Evolutionary conservation across 768 basidiomycete genomes (phyloP), one percentile per base, ranked within the genome.

Genomic region (Pulveroboletus sp.): DNA sequence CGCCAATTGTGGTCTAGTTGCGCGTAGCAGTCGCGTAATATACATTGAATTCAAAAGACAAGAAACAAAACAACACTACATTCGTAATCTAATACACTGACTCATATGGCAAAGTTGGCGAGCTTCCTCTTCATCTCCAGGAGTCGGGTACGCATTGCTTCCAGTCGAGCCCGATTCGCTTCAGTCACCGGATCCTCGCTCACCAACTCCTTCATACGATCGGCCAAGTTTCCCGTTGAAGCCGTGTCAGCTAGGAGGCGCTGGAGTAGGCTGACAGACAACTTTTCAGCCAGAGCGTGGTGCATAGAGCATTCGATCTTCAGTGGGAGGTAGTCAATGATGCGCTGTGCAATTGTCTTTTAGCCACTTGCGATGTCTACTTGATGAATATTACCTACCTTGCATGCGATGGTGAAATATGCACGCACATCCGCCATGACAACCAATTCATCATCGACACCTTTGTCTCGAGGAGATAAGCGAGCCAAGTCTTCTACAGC

Each of bases 341-440:
- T 67, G 10, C 80, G 75, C 83, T 85, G 27, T 23, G 45, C 1
- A 17, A 27, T 6, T 23, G 24, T 38, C 17, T 16, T 33, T 31
- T 9, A 47, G 38, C 9, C 13, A 46, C 34, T 35, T 24, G 24
- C n/a, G 9, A 6, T 0, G 14, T 49, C 16, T 16, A 6, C 17
- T 27, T n/a, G 4, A 6, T 19, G 4, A 19, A 14, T 38, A 47
- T n/a, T 12, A 1, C 64, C 17, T 49, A 79, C 81, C 70, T 78
- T 77, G 65, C 71, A 75, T 7, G 80, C 73, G 1, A 82, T 71
- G 33, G 78, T 72, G 58, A 77, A 82, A 51, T 80, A 84, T 5
- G 78, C 81, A 0, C 74, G 71, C 0, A 81, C 76, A 16, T 75
- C 74, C 0, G 80, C 76, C 75, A 80, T 79, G 6, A 82, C 71